Conservation (phyloP, 1,284 basidiomycete genomes). For the Grifola frondosa region DNA sequence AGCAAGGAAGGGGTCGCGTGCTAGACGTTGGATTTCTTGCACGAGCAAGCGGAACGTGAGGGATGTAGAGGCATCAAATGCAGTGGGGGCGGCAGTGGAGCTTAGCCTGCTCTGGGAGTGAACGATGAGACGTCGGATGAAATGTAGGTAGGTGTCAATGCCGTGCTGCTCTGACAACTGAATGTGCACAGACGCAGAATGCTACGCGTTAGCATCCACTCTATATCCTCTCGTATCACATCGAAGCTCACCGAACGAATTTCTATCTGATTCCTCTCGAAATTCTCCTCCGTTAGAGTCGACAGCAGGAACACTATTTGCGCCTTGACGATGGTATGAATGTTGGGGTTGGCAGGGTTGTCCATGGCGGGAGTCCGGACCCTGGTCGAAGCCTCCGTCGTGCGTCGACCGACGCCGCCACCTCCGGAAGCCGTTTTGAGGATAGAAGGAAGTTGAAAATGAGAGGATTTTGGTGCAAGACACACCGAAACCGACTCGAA, state of each 20-base stretch:
- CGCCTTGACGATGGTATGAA: conserved; percentile 79
- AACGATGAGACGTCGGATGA: conserved; percentile 89
- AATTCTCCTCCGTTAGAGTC: conserved; percentile 93
- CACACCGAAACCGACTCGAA: conserved; percentile 35
- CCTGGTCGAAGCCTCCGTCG: conserved; percentile 76
- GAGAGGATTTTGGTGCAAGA: conserved; percentile 33
- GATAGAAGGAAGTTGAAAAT: conserved; percentile 33
- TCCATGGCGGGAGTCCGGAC: conserved; percentile 57
- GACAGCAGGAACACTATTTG: conserved; percentile 93
- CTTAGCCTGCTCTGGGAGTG: conserved; percentile 74
- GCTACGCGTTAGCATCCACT: conserved; percentile 5
- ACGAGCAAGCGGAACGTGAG: conserved; percentile 80
- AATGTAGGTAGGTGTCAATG: conserved; percentile 92
- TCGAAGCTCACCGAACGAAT: conserved; percentile 80
- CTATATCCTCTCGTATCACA: conserved; percentile 1
- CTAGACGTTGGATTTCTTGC: conserved; percentile 84
- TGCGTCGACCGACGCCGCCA: conserved; percentile 70
- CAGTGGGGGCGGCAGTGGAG: conserved; percentile 52
- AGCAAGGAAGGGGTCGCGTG: conserved; percentile 83
- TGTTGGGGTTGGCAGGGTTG: conserved; percentile 58
- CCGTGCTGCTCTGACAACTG: conserved; percentile 94
- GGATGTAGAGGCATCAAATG: conserved; percentile 68
- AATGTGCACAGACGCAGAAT: conserved; percentile 9
- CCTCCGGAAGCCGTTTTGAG: conserved; percentile 73
- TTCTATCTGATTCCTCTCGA: conserved; percentile 87